Conservation (phyloP, 2,329 filamentous ascomycete species). For the Cryoendolithus antarcticus region DNA sequence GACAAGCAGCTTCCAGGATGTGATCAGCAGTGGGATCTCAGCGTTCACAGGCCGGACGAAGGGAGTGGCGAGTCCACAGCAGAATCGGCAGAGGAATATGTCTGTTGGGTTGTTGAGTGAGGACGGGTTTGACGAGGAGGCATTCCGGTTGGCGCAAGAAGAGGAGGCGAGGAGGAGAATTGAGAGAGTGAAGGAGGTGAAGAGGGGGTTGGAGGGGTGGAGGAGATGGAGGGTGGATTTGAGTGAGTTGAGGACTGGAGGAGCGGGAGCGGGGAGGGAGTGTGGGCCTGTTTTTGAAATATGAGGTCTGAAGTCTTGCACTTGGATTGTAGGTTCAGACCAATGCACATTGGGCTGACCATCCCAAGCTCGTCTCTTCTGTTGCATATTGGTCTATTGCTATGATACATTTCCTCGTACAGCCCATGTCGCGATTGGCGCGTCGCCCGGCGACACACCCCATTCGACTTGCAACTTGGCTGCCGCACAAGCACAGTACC, state of each 20-base stretch:
- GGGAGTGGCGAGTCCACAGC: slow-evolving; percentile 4
- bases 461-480: too few relatives aligned
- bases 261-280: slow-evolving; percentile 33
- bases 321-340: too few relatives aligned
- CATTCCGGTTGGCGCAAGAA: slow-evolving; percentile 49
- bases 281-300: slow-evolving; percentile 41
- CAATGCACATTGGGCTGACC: too few relatives aligned
- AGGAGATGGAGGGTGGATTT: slow-evolving; percentile 51
- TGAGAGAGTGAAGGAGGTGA: slow-evolving; percentile 51
- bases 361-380: too few relatives aligned
- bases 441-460: too few relatives aligned
- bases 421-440: too few relatives aligned
- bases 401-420: too few relatives aligned
- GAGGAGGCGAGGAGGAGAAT: slow-evolving; percentile 48
- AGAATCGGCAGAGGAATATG: slow-evolving; percentile 14
- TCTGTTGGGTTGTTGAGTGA: slow-evolving; percentile 33
- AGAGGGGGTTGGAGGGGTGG: slow-evolving; percentile 47
- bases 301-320: slow-evolving; percentile 12
- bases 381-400: too few relatives aligned
- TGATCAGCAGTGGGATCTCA: slow-evolving; percentile 48
- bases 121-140: slow-evolving; percentile 51
- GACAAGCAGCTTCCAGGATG: slow-evolving; percentile 42
- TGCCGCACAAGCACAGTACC: too few relatives aligned
- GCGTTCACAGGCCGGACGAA: slow-evolving; percentile 41
- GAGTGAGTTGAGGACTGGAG: slow-evolving; percentile 45